These are phyloP conservation scores for Coemansia sp. DNA, from an alignment of 192 early-diverging fungal genomes.

Conservation along the genomic window DNA sequence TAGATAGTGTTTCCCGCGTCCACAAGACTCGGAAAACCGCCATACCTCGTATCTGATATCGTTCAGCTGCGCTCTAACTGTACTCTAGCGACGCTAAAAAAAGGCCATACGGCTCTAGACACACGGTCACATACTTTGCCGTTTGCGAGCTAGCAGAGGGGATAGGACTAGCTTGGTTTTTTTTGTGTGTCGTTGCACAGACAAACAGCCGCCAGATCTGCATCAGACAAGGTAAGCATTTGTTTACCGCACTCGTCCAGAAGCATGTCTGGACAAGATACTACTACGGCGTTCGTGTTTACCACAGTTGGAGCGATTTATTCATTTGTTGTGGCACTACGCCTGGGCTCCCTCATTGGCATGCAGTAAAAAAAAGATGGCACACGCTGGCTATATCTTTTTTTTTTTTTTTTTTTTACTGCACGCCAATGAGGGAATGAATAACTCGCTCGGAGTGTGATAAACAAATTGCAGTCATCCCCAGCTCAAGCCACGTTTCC, in stretches of 20 bases:
- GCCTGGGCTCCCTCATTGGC: no score
- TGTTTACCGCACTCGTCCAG: conserved; percentile 2
- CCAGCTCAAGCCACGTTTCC: conserved; percentile 39
- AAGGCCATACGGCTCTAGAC: no score
- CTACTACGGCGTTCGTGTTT: neutral
- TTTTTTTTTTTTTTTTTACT: neutral
- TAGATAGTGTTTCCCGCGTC: neutral
- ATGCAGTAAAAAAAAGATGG: neutral
- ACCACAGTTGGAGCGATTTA: no score
- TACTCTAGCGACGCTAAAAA: no score
- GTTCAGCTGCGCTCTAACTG: neutral
- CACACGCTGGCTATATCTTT: neutral
- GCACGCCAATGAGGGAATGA: neutral
- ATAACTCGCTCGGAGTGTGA: neutral
- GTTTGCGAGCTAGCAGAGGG: neutral
- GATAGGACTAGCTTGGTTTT: neutral
- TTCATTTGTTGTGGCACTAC: no score
- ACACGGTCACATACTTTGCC: neutral
- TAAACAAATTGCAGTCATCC: neutral
- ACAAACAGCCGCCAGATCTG: neutral
- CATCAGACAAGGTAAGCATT: conserved; percentile 6
- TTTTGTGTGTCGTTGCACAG: conserved; percentile 6
- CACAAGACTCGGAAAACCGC: neutral
- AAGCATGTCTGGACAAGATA: neutral
- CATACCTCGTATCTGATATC: neutral